A percentile compares a stretch with the other conserved stretches of the same genome.
phyloP scores from a whole-genome alignment of 257 asterid species.

The Przewalskia tangutica region DNA sequence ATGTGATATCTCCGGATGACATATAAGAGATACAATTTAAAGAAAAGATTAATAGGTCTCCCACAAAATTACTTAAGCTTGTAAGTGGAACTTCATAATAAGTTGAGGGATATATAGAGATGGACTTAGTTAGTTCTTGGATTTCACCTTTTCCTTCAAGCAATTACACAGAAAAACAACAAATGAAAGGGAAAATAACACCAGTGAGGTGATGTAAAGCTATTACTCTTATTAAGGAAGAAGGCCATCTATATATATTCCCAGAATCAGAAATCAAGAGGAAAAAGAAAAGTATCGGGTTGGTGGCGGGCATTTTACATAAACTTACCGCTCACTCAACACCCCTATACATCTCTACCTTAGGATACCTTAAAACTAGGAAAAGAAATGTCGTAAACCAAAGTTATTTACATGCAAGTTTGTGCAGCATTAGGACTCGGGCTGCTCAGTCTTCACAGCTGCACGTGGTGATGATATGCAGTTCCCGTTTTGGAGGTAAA shows the following conservation, averaged over 20 bases:
- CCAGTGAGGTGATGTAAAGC: background rate
- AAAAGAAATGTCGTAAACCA: background rate
- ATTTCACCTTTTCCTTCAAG: background rate
- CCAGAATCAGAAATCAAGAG: constrained; percentile 5
- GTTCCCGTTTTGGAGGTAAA: constrained; percentile 51
- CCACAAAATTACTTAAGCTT: too few species aligned
- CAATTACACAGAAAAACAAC: background rate
- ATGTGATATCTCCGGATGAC: too few species aligned
- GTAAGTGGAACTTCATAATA: too few species aligned
- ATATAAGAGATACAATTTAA: too few species aligned
- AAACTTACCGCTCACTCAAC: constrained; percentile 45
- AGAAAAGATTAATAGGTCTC: too few species aligned
- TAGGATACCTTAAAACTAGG: constrained; percentile 20
- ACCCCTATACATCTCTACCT: constrained; percentile 29
- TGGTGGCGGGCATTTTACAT: constrained; percentile 56
- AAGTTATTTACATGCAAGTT: constrained; percentile 31
- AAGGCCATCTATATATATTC: background rate
- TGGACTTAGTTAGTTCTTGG: background rate
- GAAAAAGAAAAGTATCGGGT: constrained; percentile 20
- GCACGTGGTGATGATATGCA: constrained; percentile 22
- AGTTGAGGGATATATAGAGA: too few species aligned
- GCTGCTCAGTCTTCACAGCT: constrained; percentile 64
- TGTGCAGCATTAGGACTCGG: constrained; percentile 29
- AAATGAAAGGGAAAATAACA: background rate
- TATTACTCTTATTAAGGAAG: background rate